Evolutionary conservation across 768 basidiomycete genomes (phyloP), one percentile per base, ranked within the genome.

Genomic region (Podaxis rugospora): DNA sequence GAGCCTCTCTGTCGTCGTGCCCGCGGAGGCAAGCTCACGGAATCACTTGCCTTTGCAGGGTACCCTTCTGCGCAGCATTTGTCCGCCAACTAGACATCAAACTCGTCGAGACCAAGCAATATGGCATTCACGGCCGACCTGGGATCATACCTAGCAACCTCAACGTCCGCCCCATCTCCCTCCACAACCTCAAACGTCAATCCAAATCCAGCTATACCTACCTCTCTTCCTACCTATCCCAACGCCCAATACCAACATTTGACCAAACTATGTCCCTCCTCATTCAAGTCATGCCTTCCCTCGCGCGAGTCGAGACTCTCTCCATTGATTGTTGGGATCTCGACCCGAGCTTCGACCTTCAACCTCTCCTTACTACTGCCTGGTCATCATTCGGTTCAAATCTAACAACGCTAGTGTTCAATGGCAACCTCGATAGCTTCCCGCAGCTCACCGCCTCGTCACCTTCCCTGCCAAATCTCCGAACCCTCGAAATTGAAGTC

Each of bases 271-370:
- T 60, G 51, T 18, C 39, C 21, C 18, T 53, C 5, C 66, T 81
- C 62, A 62, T 63, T 5, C 73, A 72, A 51, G 63, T 78, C 58
- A 66, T 65, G 7, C 59, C 65, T 14, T 44, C 46, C 16, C 57
- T 66, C 35, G 27, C 16, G 11, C 51, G 27, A n/a, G 32, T 66
- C 16, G 52, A 65, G 18, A 64, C 70, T 1, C 74, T 80, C 37
- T 69, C 71, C n/a, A 68, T 80, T n/a, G 74, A 76, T 53, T 72
- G 75, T 4, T 78, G 76, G 77, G 73, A 78, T 52, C 57, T 73
- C 14, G 70, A 71, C 16, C 65, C 69, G 3, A 64, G 63, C 3
- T 67, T 74, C 57, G 66, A 76, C 53, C 59, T 77, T 13, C 62
- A 68, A 14, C 54, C 66, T 1, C 72, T 80, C 40, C 74, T 77